These are phyloP conservation scores for Holtermanniella nyarrowii DNA, from an alignment of 768 basidiomycete genomes.

Conservation along the genomic window DNA sequence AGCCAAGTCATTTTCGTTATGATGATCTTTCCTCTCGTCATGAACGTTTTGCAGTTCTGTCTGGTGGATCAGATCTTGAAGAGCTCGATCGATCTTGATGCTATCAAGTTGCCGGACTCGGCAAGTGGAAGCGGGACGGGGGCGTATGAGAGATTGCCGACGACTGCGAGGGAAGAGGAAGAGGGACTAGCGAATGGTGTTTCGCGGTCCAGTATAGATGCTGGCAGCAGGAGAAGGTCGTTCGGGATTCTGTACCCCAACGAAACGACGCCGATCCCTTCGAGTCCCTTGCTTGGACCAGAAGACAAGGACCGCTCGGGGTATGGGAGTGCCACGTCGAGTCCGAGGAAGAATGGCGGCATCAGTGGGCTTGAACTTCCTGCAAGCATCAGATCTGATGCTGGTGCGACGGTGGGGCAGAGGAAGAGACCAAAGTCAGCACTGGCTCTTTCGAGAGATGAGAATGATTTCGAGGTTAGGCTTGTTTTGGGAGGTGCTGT, in stretches of 20 bases:
- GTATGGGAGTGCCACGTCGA: background rate
- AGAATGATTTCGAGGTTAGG: too few relatives aligned
- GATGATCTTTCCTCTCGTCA: conserved; percentile 65
- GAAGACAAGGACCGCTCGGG: background rate
- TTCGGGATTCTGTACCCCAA: background rate
- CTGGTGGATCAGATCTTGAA: conserved; percentile 56
- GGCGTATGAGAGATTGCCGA: background rate
- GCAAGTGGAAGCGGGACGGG: background rate
- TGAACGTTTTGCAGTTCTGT: conserved; percentile 66
- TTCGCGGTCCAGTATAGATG: too few relatives aligned
- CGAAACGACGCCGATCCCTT: background rate
- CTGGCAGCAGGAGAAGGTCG: background rate
- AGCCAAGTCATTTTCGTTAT: conserved; percentile 50
- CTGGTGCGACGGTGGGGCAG: background rate
- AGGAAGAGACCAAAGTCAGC: too few relatives aligned
- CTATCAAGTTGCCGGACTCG: background rate
- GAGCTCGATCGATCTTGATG: conserved; percentile 3
- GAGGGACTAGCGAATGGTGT: too few relatives aligned
- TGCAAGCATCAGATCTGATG: background rate
- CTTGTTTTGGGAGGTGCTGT: background rate
- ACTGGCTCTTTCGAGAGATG: too few relatives aligned
- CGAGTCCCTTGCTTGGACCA: background rate
- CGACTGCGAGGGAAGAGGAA: background rate
- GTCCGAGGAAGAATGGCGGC: background rate
- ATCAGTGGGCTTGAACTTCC: background rate